Percentiles rank a stretch among this genome's conserved stretches.
Conservation (phyloP, 2,329 filamentous ascomycete species). For the Ophiostoma sp. region DNA sequence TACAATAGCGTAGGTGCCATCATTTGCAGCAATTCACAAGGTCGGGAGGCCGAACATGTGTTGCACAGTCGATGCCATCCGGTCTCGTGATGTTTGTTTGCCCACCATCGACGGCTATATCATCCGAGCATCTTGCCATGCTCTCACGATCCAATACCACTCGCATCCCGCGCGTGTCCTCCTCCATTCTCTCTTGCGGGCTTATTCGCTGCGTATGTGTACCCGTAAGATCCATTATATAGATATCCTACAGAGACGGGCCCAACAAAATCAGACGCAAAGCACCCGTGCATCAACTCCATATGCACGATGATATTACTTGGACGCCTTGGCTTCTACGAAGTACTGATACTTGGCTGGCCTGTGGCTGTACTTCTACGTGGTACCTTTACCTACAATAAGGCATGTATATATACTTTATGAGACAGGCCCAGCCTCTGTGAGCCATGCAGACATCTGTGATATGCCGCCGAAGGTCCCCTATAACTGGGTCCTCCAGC, state of each 20-base stretch:
- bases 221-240: neutral
- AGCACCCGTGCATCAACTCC: slow-evolving; percentile 9
- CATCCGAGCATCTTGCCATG: neutral
- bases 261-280: slow-evolving; percentile 9
- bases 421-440: slow-evolving; percentile 7
- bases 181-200: neutral
- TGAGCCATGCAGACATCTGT: neutral
- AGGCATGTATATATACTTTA: neutral
- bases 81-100: neutral
- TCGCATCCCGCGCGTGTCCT: neutral
- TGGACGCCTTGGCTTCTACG: neutral
- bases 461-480: neutral
- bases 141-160: neutral
- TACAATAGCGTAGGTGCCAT: neutral
- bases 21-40: neutral
- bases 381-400: neutral
- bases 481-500: neutral
- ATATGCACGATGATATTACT: slow-evolving; percentile 15
- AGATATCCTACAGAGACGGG: neutral
- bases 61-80: neutral
- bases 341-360: too few relatives aligned
- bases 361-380: neutral
- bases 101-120: neutral
- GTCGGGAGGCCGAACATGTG: neutral
- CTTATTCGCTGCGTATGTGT: neutral